phyloP scores from a whole-genome alignment of 2,329 filamentous ascomycete species.

The Diplocarpon mali region DNA sequence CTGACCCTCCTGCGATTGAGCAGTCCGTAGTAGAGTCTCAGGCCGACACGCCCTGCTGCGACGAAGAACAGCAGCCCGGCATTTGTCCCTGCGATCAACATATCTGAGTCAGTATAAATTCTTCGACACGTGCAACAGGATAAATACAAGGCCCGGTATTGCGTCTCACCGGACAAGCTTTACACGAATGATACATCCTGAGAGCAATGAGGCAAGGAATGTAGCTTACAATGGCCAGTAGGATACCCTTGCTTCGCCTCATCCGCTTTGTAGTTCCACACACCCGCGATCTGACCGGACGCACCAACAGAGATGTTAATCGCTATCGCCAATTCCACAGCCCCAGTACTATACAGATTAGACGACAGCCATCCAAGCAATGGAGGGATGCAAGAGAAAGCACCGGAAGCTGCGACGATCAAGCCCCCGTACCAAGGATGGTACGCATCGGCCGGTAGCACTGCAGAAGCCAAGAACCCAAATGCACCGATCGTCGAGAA shows the following conservation, averaged over 20 bases:
- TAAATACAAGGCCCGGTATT: too few species aligned
- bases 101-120: background rate
- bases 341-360: constrained; percentile 54
- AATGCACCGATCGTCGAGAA: constrained; percentile 40
- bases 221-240: constrained; percentile 43
- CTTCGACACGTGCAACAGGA: too few species aligned
- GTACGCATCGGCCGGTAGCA: constrained; percentile 50
- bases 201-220: too few species aligned
- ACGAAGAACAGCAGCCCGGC: constrained; percentile 50
- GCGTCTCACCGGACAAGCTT: too few species aligned
- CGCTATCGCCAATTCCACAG: constrained; percentile 57
- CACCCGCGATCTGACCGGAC: constrained; percentile 58
- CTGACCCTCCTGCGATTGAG: constrained; percentile 29
- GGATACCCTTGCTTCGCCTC: constrained; percentile 52
- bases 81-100: constrained; percentile 37
- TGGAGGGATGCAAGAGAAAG: constrained; percentile 57
- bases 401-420: constrained; percentile 54
- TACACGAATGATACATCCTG: too few species aligned
- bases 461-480: constrained; percentile 51
- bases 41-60: constrained; percentile 38
- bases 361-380: constrained; percentile 31
- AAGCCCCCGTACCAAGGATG: constrained; percentile 55
- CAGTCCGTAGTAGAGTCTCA: constrained; percentile 46
- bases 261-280: constrained; percentile 61
- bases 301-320: constrained; percentile 59